phyloP scores from a whole-genome alignment of 441 rosid species.

The Pelargonium myrrhifolium region DNA sequence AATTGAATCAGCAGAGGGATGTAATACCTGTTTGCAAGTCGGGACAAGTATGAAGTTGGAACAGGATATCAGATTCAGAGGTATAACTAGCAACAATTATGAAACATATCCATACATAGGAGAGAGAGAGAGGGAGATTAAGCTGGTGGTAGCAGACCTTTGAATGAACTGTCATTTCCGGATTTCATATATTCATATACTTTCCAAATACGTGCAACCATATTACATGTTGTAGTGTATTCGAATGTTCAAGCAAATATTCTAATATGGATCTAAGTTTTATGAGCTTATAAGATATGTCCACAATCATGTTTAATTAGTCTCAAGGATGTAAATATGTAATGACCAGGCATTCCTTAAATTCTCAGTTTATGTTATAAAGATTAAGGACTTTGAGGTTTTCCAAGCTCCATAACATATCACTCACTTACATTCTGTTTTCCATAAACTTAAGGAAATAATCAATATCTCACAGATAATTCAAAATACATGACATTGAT shows the following conservation, averaged over 20 bases:
- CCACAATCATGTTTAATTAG: not conserved
- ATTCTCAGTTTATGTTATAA: not conserved
- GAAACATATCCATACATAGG: too few relatives aligned
- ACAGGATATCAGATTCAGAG: not conserved
- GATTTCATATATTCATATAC: not conserved
- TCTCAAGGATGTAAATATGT: not conserved
- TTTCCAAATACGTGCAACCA: not conserved
- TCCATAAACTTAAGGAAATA: not conserved
- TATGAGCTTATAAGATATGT: not conserved
- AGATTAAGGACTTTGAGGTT: not conserved
- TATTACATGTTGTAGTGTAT: not conserved
- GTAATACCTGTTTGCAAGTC: slow-evolving; percentile 47
- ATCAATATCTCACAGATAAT: not conserved
- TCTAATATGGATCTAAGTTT: not conserved
- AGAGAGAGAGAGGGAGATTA: not conserved
- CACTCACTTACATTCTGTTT: not conserved
- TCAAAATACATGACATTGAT: too few relatives aligned
- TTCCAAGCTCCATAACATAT: not conserved
- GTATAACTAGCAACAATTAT: not conserved
- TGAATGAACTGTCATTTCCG: not conserved
- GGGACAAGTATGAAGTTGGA: slow-evolving; percentile 7
- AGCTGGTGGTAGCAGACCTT: not conserved
- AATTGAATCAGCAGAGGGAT: slow-evolving; percentile 62
- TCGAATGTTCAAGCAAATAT: not conserved
- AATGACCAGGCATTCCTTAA: not conserved